These are phyloP conservation scores for Rhododendron henanense DNA, from an alignment of 148 eudicot species.

Conservation along the genomic window DNA sequence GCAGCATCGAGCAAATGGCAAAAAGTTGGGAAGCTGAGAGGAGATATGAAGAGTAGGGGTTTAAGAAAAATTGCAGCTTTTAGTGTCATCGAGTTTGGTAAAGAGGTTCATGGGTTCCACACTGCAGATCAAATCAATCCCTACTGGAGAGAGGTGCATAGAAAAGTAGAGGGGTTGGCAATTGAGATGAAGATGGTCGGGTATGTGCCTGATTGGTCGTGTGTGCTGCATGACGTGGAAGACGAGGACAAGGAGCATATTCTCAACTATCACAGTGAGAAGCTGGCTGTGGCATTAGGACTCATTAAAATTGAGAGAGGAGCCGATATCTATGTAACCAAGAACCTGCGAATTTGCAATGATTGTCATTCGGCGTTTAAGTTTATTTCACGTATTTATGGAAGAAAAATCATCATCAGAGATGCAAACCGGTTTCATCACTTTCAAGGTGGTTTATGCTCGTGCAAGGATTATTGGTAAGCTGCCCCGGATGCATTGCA, in stretches of 20 bases:
- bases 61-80: conserved; percentile 39
- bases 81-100: conserved; percentile 42
- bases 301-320: conserved; percentile 15
- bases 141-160: conserved; percentile 19
- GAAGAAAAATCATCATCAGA: conserved; percentile 17
- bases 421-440: conserved; percentile 27
- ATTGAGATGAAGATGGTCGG: conserved; percentile 28
- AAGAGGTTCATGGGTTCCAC: conserved; percentile 34
- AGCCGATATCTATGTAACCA: conserved; percentile 9
- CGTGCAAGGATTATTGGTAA: conserved; percentile 26
- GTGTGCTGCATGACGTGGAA: conserved; percentile 26
- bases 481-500: not conserved
- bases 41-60: conserved; percentile 30
- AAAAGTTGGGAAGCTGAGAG: conserved; percentile 27
- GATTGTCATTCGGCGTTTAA: conserved; percentile 22
- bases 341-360: conserved; percentile 26
- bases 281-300: conserved; percentile 24
- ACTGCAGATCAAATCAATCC: conserved; percentile 34
- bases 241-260: conserved; percentile 18
- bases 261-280: conserved; percentile 21
- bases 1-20: conserved; percentile 33
- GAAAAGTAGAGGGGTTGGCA: conserved; percentile 25
- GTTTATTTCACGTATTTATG: conserved; percentile 15
- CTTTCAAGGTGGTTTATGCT: conserved; percentile 23
- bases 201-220: conserved; percentile 25